These are phyloP conservation scores for Leishmania gerbilli DNA, from an alignment of 208 protist genomes.

Conservation along the genomic window DNA sequence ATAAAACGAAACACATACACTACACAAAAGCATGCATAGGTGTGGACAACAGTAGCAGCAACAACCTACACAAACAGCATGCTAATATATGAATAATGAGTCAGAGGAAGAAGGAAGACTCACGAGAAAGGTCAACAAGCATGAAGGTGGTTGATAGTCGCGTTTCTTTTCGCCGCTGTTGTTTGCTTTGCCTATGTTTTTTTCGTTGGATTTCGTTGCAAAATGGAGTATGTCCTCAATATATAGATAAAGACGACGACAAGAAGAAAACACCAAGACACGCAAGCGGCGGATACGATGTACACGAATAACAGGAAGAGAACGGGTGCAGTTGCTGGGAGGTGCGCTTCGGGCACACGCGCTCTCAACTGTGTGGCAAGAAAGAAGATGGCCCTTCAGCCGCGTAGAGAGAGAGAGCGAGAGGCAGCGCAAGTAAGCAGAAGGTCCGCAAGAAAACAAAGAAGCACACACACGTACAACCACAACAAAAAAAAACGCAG, in stretches of 20 bases:
- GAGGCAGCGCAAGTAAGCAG: neutral
- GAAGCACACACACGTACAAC: neutral
- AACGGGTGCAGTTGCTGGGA: neutral
- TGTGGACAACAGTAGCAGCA: neutral
- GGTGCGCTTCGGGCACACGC: neutral
- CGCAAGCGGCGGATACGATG: neutral
- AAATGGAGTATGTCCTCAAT: neutral
- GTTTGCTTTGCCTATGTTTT: neutral
- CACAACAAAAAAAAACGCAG: neutral
- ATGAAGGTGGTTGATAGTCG: neutral
- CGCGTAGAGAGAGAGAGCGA: neutral
- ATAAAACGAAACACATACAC: neutral
- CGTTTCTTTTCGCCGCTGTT: neutral
- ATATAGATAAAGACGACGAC: neutral
- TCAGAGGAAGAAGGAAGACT: neutral
- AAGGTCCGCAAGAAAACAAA: neutral
- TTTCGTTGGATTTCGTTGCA: neutral
- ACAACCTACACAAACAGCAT: slow-evolving; percentile 6
- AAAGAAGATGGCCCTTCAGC: neutral
- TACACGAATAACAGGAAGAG: neutral
- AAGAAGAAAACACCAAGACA: neutral
- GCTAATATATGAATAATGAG: neutral
- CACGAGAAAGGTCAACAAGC: neutral
- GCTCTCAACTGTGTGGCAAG: neutral
- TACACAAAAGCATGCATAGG: neutral